These are phyloP conservation scores for Orbilia ellipsospora DNA, from an alignment of 2,329 filamentous ascomycete species.

Conservation along the genomic window DNA sequence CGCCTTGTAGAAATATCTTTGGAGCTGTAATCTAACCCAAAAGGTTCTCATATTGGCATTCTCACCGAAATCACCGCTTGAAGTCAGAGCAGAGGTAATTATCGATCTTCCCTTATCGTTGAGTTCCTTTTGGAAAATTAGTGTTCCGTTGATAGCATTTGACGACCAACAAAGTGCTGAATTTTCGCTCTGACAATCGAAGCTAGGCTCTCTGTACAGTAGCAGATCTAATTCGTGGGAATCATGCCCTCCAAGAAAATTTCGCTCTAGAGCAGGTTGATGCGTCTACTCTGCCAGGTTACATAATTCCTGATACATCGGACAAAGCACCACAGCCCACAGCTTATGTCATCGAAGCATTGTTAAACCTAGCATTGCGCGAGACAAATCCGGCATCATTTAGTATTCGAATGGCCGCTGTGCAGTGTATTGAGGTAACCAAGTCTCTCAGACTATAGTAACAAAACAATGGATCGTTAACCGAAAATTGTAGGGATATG, in stretches of 20 bases:
- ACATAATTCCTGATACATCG: constrained; percentile 65
- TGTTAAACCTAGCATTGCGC: constrained; percentile 80
- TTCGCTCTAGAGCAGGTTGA: constrained; percentile 88
- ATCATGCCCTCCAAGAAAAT: constrained; percentile 81
- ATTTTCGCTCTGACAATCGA: constrained; percentile 24
- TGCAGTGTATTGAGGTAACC: constrained; percentile 83
- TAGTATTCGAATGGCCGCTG: constrained; percentile 84
- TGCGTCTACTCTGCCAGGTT: constrained; percentile 63
- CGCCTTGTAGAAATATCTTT: constrained; percentile 71
- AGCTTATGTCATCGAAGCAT: constrained; percentile 91
- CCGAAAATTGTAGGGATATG: constrained; percentile 68
- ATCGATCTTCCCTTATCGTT: not conserved
- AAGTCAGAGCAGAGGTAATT: constrained; percentile 81
- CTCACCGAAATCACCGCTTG: constrained; percentile 74
- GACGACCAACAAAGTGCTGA: constrained; percentile 41
- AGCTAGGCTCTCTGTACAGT: constrained; percentile 80
- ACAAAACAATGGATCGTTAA: not conserved
- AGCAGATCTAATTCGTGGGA: constrained; percentile 87
- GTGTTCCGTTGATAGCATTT: not conserved
- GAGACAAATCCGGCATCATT: constrained; percentile 64
- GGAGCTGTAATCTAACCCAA: constrained; percentile 81
- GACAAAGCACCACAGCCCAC: constrained; percentile 63
- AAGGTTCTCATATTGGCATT: constrained; percentile 87
- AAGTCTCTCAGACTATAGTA: constrained; percentile 5
- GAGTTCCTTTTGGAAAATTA: not conserved